Percentiles rank a stretch among this genome's conserved stretches.
phyloP scores from a whole-genome alignment of 306 rosid species.

The Quercus agrifolia region DNA sequence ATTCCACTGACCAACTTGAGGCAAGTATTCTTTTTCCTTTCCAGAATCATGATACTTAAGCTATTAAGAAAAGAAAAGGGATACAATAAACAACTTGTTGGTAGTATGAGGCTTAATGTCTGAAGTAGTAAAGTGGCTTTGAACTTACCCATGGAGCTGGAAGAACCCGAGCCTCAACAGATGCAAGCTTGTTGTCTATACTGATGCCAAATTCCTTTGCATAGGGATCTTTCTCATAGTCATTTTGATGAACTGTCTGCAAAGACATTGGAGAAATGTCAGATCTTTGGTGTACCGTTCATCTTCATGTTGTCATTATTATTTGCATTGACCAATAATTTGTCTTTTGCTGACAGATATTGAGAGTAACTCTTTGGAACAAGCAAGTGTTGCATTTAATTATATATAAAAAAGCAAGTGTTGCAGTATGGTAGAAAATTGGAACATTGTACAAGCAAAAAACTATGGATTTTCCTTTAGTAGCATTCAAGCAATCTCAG shows the following conservation, averaged over 20 bases:
- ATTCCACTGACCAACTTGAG: conserved; percentile 54
- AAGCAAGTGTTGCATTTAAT: too few relatives aligned
- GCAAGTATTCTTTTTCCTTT: conserved; percentile 41
- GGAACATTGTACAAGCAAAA: not conserved
- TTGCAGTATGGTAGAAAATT: not conserved
- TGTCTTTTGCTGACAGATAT: not conserved
- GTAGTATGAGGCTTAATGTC: not conserved
- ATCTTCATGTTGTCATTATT: not conserved
- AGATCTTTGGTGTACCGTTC: not conserved
- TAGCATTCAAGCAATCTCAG: not conserved
- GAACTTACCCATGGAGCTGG: conserved; percentile 49
- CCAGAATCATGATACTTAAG: conserved; percentile 44
- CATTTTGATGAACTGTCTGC: conserved; percentile 37
- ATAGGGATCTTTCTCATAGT: conserved; percentile 39
- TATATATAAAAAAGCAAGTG: too few relatives aligned
- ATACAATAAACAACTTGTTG: not conserved
- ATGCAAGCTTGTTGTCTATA: conserved; percentile 37
- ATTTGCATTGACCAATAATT: not conserved
- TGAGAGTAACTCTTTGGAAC: too few relatives aligned
- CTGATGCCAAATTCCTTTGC: conserved; percentile 42
- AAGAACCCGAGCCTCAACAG: conserved; percentile 48
- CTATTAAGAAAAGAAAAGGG: conserved; percentile 14
- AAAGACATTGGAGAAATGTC: not conserved
- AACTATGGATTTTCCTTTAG: not conserved
- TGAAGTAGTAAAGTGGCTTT: not conserved